phyloP scores from a whole-genome alignment of 1,139 yeast species.

The Sugiyamaella japonica region DNA sequence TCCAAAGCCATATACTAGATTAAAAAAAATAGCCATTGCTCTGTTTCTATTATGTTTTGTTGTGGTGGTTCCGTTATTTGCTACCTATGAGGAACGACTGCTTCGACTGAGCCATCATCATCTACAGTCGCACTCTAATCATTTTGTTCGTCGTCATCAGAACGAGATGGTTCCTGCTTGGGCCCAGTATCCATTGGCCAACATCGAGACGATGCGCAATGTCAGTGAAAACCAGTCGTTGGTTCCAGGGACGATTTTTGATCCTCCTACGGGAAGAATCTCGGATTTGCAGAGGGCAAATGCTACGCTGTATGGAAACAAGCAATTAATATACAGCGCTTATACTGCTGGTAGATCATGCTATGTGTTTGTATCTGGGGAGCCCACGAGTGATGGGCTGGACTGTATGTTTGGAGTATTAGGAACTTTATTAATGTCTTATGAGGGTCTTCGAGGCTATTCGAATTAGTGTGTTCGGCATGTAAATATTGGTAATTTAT shows the following conservation, averaged over 20 bases:
- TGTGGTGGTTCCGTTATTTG: constrained; percentile 8
- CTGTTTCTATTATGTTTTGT: constrained; percentile 5
- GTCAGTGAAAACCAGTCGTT: constrained; percentile 12
- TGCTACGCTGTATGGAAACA: constrained; percentile 9
- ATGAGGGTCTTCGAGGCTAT: constrained; percentile 12
- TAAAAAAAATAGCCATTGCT: background rate
- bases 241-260: constrained; percentile 13
- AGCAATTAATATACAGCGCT: constrained; percentile 10
- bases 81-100: constrained; percentile 5
- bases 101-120: background rate
- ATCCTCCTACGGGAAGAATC: constrained; percentile 7
- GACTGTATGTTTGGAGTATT: constrained; percentile 17
- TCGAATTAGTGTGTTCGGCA: background rate
- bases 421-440: constrained; percentile 13
- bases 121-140: background rate
- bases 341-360: constrained; percentile 13
- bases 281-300: constrained; percentile 13
- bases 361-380: constrained; percentile 15
- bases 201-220: background rate
- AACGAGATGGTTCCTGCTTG: constrained; percentile 1
- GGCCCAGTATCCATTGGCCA: constrained; percentile 5
- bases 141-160: background rate
- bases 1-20: constrained; percentile 1
- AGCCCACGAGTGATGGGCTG: constrained; percentile 12
- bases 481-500: too few relatives aligned